These are phyloP conservation scores for Articulospora tetracladia DNA, from an alignment of 495 filamentous ascomycete species.

Conservation along the genomic window DNA sequence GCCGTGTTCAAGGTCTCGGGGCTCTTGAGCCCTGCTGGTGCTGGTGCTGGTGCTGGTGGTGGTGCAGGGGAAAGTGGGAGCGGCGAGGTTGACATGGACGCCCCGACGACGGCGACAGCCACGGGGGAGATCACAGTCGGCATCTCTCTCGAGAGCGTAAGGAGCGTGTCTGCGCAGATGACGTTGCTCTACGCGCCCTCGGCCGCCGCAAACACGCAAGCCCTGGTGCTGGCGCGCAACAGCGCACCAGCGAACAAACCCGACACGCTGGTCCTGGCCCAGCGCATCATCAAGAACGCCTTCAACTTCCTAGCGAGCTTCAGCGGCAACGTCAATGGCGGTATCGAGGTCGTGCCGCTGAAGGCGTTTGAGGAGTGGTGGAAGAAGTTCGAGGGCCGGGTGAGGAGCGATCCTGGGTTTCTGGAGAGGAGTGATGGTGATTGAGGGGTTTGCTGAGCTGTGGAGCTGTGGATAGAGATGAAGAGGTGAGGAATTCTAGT, in stretches of 20 bases:
- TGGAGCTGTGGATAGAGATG: too few relatives aligned
- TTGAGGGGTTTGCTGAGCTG: conserved; percentile 32
- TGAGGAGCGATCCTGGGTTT: conserved; percentile 84
- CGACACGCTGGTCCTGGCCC: conserved; percentile 73
- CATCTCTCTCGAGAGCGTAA: conserved; percentile 74
- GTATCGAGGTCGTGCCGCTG: conserved; percentile 81
- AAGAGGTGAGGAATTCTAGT: too few relatives aligned
- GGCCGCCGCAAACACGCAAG: conserved; percentile 27
- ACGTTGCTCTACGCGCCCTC: conserved; percentile 41
- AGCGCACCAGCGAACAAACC: conserved; percentile 28
- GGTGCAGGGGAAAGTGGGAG: not conserved
- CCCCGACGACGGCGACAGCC: conserved; percentile 15
- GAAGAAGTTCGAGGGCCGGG: conserved; percentile 87
- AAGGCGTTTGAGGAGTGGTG: conserved; percentile 96
- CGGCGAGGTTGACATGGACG: conserved; percentile 24
- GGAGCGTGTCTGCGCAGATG: conserved; percentile 66
- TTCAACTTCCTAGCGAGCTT: conserved; percentile 96
- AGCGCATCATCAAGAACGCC: conserved; percentile 92
- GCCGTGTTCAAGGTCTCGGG: conserved; percentile 73
- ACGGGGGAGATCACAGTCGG: conserved; percentile 60
- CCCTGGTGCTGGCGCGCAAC: conserved; percentile 23
- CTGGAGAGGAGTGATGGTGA: conserved; percentile 77
- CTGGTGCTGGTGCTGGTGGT: conserved; percentile 39
- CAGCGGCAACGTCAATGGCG: conserved; percentile 50
- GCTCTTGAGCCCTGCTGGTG: conserved; percentile 24